Base-by-base conservation (phyloP, 2,329 filamentous ascomycete species). In the Phoma sp. region DNA sequence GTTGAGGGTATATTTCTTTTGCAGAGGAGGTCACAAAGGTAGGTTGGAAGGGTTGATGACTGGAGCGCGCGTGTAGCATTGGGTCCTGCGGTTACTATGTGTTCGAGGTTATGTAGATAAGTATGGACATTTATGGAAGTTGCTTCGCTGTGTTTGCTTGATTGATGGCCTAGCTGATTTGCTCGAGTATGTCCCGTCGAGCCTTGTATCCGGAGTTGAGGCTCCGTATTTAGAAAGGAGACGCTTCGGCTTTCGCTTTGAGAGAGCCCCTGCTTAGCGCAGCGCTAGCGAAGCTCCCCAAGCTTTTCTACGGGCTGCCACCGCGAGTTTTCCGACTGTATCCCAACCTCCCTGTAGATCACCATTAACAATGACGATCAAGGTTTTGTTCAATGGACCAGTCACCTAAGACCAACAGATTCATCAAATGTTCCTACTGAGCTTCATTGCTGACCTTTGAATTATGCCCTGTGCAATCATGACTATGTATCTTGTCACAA, bases 281-380 rank as follows among this genome's bases (percentile, higher is more conserved):
- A 4, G 30, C 35, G 40, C 51, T 49, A 54, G 40, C 40, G 51
- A 48, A 30, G 49, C 37, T 41, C 42, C n/a, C 11, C 24, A 47
- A 47, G 49, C 49, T 53, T 47, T 44, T 11, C 18, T 32, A 18
- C 18, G 52, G 52, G 37, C 46, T 40, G 41, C 9, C 10, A 8
- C 27, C 27, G 30, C 37, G 23, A 32, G 22, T 49, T 36, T 42
- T 42, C 37, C 46, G 35, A 50, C 52, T 25, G 22, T 25, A 23
- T 30, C 13, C 32, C 40, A 41, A 37, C 30, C 32, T 55, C 25
- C 23, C 33, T 23, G 41, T 30, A 37, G 27, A 39, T 39, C 47
- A 9, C 23, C 14, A 30, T 35, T 14, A 4, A 29, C n/a, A 7
- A 38, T 39, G 10, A n/a, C 24, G 18, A 23, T 22, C 24, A 29